Evolutionary conservation across 2,329 filamentous ascomycete genomes (phyloP).

Genomic region (Plenodomus lindquistii): DNA sequence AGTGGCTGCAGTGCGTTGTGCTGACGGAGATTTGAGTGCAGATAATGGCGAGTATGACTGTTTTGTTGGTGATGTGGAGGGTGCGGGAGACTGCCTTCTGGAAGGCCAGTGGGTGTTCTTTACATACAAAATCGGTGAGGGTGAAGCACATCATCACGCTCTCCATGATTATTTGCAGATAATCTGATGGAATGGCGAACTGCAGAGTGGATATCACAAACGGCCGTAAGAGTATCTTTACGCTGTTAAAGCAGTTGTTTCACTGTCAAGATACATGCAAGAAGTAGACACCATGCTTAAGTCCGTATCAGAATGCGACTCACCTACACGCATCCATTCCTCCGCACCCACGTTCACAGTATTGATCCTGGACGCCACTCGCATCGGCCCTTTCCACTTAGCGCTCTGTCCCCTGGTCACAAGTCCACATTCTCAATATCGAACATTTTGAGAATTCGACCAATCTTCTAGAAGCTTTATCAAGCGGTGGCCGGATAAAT

Average conservation of each 20-base stretch:
- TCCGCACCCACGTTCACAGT: background rate
- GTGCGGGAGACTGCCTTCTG: background rate
- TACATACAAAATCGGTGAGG: background rate
- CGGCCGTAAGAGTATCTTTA: too few relatives aligned
- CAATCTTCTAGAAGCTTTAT: conserved; percentile 10
- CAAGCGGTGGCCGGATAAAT: conserved; percentile 3
- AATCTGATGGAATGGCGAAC: too few relatives aligned
- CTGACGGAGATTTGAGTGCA: background rate
- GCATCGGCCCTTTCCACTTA: background rate
- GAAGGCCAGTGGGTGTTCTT: background rate
- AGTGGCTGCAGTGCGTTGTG: background rate
- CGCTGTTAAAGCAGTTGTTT: too few relatives aligned
- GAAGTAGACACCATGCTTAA: too few relatives aligned
- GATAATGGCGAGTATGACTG: too few relatives aligned
- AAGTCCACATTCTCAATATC: background rate
- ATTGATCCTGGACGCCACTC: background rate
- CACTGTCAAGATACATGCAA: too few relatives aligned
- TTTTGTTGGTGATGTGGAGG: background rate
- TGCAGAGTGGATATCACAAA: too few relatives aligned
- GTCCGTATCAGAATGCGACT: too few relatives aligned
- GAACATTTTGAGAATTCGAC: conserved; percentile 4
- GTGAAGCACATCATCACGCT: background rate
- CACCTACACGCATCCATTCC: too few relatives aligned
- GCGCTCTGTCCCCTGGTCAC: background rate
- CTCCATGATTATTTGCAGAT: background rate